A percentile compares a stretch with the other conserved stretches of the same genome.
These are phyloP conservation scores for Veloporphyrellus conicus DNA, from an alignment of 1,284 basidiomycete genomes.

Conservation along the genomic window DNA sequence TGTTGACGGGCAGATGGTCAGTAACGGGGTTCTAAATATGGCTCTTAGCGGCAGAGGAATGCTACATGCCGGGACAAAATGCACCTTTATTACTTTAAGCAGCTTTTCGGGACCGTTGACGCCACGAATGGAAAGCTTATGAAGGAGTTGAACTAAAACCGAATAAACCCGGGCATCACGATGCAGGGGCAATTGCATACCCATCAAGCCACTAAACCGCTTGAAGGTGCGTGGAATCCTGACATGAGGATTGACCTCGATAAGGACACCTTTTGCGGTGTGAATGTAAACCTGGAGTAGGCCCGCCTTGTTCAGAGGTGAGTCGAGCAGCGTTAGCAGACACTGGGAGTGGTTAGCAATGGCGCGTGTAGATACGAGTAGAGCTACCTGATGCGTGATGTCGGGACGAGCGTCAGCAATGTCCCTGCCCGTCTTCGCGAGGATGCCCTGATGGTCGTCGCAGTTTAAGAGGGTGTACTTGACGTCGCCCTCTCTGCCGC, in stretches of 20 bases:
- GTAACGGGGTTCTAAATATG: slow-evolving; percentile 80
- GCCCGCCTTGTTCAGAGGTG: slow-evolving; percentile 96
- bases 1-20: slow-evolving; percentile 94
- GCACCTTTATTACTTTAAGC: slow-evolving; percentile 89
- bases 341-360: slow-evolving; percentile 52
- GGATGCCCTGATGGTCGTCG: slow-evolving; percentile 97
- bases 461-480: slow-evolving; percentile 98
- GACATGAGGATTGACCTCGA: slow-evolving; percentile 98
- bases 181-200: slow-evolving; percentile 45
- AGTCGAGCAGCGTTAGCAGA: slow-evolving; percentile 93
- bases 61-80: slow-evolving; percentile 26
- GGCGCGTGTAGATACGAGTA: neutral
- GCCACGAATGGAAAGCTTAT: slow-evolving; percentile 92
- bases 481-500: slow-evolving; percentile 66
- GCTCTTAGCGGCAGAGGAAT: slow-evolving; percentile 4
- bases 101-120: slow-evolving; percentile 97
- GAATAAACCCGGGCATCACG: slow-evolving; percentile 2
- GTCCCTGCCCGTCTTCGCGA: slow-evolving; percentile 96
- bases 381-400: slow-evolving; percentile 91
- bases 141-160: slow-evolving; percentile 87
- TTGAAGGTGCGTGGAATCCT: slow-evolving; percentile 98
- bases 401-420: slow-evolving; percentile 98
- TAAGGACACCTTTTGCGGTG: slow-evolving; percentile 93
- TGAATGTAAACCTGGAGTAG: slow-evolving; percentile 97
- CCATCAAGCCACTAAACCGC: slow-evolving; percentile 97